Base-by-base conservation (phyloP, 148 eudicot genomes). In the Cornus suecica region DNA sequence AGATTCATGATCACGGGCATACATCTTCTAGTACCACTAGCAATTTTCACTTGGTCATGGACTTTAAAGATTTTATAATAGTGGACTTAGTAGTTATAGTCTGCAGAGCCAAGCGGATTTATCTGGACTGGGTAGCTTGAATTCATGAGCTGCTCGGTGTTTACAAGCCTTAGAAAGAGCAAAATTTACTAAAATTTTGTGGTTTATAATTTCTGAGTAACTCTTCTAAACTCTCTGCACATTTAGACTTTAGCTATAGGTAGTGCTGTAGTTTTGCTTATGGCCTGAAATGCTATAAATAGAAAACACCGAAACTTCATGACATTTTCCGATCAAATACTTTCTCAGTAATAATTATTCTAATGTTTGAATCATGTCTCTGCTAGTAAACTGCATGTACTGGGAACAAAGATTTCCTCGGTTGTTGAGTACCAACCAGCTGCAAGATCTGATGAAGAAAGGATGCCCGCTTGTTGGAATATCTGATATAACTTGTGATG, bases 391-490 rank as follows among this genome's bases (percentile, higher is more conserved):
- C 79, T 96, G 99, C 87, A 96, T 96, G 93, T 96, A 96, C 70
- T 93, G 99, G 99, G 99, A 96, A 84, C 90, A 74, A 86, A 90
- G 99, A 71, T 96, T 86, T 89, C 98, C 99, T 25, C 88, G 89
- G 75, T 80, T 96, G 78, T 85, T 96, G 88, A 93, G 86, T 78
- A 86, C 82, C 74, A 78, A 83, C 77, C 98, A 96, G 83, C 84
- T 96, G 73, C 87, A 87, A 85, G 93, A 91, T 65, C 77, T 93
- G 68, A 84, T 79, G 84, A 83, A 25, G 74, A 84, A 82, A 78
- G 84, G 88, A 67, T 81, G 91, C 65, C 94, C 94, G 37, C 95
- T 96, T 67, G 87, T 96, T 81, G 99, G 97, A 65, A 83, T 96
- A 70, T 85, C 91, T 41, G 99, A 96, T 83, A 93, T 96, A 86